These are phyloP conservation scores for Hippophae tibetana DNA, from an alignment of 306 rosid genomes.

Conservation along the genomic window DNA sequence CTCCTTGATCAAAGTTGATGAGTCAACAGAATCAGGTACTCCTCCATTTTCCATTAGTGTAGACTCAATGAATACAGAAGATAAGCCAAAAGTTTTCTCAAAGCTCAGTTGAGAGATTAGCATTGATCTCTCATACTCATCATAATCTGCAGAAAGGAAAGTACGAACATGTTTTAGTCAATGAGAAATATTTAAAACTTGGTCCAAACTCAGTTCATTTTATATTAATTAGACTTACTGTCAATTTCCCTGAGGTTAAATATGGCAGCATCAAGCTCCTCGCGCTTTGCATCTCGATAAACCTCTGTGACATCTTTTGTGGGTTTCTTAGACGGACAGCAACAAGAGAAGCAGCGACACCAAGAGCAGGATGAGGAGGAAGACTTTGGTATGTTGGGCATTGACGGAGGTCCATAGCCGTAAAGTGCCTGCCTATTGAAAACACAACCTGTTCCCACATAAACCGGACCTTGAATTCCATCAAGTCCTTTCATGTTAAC, in stretches of 20 bases:
- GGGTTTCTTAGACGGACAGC: slow-evolving; percentile 77
- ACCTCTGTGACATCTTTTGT: slow-evolving; percentile 62
- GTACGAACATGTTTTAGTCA: slow-evolving; percentile 2
- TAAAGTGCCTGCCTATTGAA: slow-evolving; percentile 97
- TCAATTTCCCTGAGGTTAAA: slow-evolving; percentile 88
- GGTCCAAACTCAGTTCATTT: slow-evolving; percentile 6
- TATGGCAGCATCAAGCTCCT: slow-evolving; percentile 95
- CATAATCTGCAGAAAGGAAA: slow-evolving; percentile 57
- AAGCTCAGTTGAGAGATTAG: slow-evolving; percentile 90
- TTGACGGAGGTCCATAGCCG: slow-evolving; percentile 84
- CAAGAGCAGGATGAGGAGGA: slow-evolving; percentile 60
- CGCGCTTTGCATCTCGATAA: slow-evolving; percentile 73
- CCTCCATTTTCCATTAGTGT: slow-evolving; percentile 97
- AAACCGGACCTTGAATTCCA: slow-evolving; percentile 97
- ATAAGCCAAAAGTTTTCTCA: slow-evolving; percentile 93
- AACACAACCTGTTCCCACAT: slow-evolving; percentile 93
- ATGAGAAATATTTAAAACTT: slow-evolving; percentile 16
- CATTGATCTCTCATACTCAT: slow-evolving; percentile 94
- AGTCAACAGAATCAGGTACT: slow-evolving; percentile 66
- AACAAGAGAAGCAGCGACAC: slow-evolving; percentile 64
- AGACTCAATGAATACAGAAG: slow-evolving; percentile 89
- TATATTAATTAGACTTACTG: slow-evolving; percentile 37
- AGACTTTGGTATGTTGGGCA: slow-evolving; percentile 62
- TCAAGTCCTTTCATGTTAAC: slow-evolving; percentile 99
- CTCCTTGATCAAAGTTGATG: slow-evolving; percentile 77